Evolutionary conservation across 2,329 filamentous ascomycete genomes (phyloP).

Genomic region (Trichoderma semiorbis): DNA sequence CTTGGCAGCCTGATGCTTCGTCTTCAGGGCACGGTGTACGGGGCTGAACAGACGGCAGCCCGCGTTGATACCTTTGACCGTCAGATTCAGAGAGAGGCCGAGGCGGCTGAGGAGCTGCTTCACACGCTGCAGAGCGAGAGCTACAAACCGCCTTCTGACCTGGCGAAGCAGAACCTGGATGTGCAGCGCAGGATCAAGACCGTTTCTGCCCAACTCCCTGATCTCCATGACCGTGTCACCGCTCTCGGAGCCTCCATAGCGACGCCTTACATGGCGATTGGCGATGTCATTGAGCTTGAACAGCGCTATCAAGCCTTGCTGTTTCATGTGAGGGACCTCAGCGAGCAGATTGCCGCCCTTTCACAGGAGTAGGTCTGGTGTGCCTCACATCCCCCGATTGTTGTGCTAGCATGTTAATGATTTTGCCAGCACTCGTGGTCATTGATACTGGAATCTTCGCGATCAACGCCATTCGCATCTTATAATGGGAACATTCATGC

Average conservation of each 20-base stretch:
- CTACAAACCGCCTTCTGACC: conserved; percentile 54
- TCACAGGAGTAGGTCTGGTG: conserved; percentile 57
- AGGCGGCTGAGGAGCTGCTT: conserved; percentile 38
- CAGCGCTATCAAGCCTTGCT: conserved; percentile 56
- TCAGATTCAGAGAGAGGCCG: conserved; percentile 52
- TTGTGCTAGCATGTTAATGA: conserved; percentile 58
- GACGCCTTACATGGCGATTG: conserved; percentile 47
- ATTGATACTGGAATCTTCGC: not conserved
- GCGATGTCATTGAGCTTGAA: conserved; percentile 58
- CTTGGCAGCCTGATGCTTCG: conserved; percentile 53
- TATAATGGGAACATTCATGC: not conserved
- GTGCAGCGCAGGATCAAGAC: conserved; percentile 67
- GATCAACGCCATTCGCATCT: not conserved
- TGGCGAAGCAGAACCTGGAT: conserved; percentile 70
- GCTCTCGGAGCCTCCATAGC: conserved; percentile 35
- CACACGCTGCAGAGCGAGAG: conserved; percentile 40
- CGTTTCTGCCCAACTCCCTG: conserved; percentile 62
- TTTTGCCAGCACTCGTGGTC: not conserved
- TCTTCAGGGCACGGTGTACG: conserved; percentile 52
- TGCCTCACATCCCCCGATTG: conserved; percentile 63
- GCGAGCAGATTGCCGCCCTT: conserved; percentile 62
- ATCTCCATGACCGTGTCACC: conserved; percentile 52
- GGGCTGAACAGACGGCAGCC: conserved; percentile 53
- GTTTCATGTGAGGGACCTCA: conserved; percentile 55
- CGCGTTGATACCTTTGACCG: conserved; percentile 55